phyloP scores from a whole-genome alignment of 139 green algal genomes.

The Chlamydomonas sp. region DNA sequence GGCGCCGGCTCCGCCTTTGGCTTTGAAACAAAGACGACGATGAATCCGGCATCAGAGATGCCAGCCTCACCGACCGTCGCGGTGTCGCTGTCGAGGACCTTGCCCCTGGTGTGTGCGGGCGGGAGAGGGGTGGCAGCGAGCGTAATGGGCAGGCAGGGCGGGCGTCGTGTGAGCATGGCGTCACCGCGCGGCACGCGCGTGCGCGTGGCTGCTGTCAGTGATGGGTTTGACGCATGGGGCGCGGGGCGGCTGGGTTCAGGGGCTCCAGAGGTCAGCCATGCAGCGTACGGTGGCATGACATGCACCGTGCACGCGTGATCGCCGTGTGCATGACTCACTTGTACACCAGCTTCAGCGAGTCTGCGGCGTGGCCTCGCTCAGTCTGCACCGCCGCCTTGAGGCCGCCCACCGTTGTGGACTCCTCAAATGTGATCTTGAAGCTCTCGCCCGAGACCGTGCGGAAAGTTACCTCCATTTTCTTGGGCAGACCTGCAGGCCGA shows the following conservation, averaged over 20 bases:
- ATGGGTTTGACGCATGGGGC: too few species aligned
- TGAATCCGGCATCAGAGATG: constrained; percentile 77
- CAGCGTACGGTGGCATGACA: too few species aligned
- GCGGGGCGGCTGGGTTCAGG: too few species aligned
- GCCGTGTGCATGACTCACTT: too few species aligned
- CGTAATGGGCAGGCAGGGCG: too few species aligned
- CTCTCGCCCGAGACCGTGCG: constrained; percentile 71
- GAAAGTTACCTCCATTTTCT: constrained; percentile 85
- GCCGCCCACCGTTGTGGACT: constrained; percentile 44
- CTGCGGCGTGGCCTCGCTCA: constrained; percentile 17
- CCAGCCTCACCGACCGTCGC: constrained; percentile 60
- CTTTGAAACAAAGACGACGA: constrained; percentile 83
- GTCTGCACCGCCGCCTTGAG: constrained; percentile 29
- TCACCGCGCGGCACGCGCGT: too few species aligned
- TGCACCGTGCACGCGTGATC: too few species aligned
- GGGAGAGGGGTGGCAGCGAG: too few species aligned
- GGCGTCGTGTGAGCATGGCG: too few species aligned
- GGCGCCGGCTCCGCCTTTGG: constrained; percentile 25
- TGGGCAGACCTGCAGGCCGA: too few species aligned
- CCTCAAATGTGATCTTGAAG: constrained; percentile 73
- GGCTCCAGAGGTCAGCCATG: too few species aligned
- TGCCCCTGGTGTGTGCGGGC: constrained; percentile 11
- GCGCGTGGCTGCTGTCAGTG: too few species aligned
- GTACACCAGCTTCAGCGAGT: constrained; percentile 44
- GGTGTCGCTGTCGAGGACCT: constrained; percentile 80